These are phyloP conservation scores for Phyllosticta ampelicida DNA, from an alignment of 2,329 filamentous ascomycete genomes.

Conservation along the genomic window DNA sequence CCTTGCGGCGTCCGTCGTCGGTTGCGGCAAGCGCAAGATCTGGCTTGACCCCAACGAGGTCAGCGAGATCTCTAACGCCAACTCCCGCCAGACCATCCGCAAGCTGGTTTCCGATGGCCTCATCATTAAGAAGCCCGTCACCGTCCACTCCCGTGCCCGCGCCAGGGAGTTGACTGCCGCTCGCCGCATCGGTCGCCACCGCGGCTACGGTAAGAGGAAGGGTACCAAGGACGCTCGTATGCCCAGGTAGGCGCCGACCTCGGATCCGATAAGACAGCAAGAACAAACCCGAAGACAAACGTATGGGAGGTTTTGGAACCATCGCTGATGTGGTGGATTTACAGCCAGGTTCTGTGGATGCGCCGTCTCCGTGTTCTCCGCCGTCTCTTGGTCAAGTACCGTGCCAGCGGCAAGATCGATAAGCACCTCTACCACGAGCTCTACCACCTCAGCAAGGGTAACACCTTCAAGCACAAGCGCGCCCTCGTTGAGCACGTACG, in stretches of 20 bases:
- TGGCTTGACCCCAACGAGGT: slow-evolving; percentile 99
- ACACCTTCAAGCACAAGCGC: slow-evolving; percentile 99
- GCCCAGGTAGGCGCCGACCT: slow-evolving; percentile 61
- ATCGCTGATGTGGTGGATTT: slow-evolving; percentile 27
- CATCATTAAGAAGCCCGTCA: slow-evolving; percentile 99
- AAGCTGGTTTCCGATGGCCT: slow-evolving; percentile 99
- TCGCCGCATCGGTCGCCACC: slow-evolving; percentile 91
- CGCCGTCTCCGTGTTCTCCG: slow-evolving; percentile 98
- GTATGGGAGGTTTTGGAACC: slow-evolving; percentile 13
- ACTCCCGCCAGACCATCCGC: slow-evolving; percentile 99
- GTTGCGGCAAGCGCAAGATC: slow-evolving; percentile 99
- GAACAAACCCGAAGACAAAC: neutral
- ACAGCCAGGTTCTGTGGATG: slow-evolving; percentile 97
- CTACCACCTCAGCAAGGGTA: slow-evolving; percentile 99
- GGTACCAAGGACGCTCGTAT: slow-evolving; percentile 99
- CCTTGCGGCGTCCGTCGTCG: slow-evolving; percentile 95
- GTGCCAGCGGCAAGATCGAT: slow-evolving; percentile 99
- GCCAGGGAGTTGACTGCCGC: slow-evolving; percentile 91
- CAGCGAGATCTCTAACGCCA: slow-evolving; percentile 99
- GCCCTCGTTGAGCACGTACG: slow-evolving; percentile 99
- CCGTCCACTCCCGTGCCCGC: slow-evolving; percentile 97
- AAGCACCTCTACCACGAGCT: slow-evolving; percentile 99
- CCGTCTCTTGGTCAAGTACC: slow-evolving; percentile 98
- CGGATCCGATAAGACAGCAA: neutral
- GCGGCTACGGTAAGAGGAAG: slow-evolving; percentile 99